phyloP scores from a whole-genome alignment of 768 basidiomycete species.

The Rhizopogon rudus region DNA sequence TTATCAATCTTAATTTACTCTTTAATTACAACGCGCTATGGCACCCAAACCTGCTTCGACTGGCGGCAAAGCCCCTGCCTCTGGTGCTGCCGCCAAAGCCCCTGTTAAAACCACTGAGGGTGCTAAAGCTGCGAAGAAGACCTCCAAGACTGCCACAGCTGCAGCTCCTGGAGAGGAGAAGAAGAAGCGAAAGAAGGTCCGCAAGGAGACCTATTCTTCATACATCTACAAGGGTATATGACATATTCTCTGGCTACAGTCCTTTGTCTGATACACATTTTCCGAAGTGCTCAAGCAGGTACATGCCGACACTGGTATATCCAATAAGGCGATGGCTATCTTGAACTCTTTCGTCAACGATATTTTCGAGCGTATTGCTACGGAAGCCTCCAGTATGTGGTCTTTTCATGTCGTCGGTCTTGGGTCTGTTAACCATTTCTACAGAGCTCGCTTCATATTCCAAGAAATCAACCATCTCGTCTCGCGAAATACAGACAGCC shows the following conservation, averaged over 20 bases:
- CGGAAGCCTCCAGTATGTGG: slow-evolving; percentile 79
- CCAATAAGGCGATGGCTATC: slow-evolving; percentile 98
- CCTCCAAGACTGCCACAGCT: slow-evolving; percentile 47
- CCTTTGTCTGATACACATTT: not conserved
- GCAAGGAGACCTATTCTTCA: slow-evolving; percentile 92
- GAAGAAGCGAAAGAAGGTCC: slow-evolving; percentile 82
- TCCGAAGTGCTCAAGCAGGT: slow-evolving; percentile 86
- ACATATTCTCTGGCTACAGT: not conserved
- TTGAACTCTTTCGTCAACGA: slow-evolving; percentile 96
- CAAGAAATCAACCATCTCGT: slow-evolving; percentile 98
- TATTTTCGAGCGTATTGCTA: slow-evolving; percentile 90
- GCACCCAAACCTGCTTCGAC: slow-evolving; percentile 66
- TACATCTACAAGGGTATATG: slow-evolving; percentile 87
- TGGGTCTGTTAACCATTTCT: not conserved
- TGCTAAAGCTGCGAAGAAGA: slow-evolving; percentile 78
- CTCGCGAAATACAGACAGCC: slow-evolving; percentile 96
- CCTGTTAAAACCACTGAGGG: slow-evolving; percentile 52
- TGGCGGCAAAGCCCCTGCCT: slow-evolving; percentile 68
- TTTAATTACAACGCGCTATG: slow-evolving; percentile 27
- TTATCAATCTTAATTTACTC: not conserved
- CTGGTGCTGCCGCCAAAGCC: slow-evolving; percentile 53
- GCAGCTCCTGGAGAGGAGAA: slow-evolving; percentile 64
- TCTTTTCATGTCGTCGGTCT: slow-evolving; percentile 1
- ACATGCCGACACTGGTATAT: slow-evolving; percentile 98
- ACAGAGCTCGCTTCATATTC: slow-evolving; percentile 94